Evolutionary conservation across 2,329 filamentous ascomycete genomes (phyloP).

Genomic region (Paraphoma sp.): DNA sequence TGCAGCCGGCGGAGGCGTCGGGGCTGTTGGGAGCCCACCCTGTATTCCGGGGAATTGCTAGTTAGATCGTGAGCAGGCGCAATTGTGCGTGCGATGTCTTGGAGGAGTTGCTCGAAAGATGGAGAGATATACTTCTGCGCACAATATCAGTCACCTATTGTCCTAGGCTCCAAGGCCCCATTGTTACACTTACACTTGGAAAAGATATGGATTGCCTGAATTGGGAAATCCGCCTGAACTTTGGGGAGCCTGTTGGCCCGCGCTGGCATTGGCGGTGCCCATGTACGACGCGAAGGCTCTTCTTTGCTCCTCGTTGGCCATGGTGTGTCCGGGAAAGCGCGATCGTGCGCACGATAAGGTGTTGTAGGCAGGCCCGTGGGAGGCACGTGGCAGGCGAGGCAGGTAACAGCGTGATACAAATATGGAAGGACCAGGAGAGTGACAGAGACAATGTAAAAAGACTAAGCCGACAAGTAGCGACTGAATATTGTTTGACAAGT

Average conservation of each 20-base stretch:
- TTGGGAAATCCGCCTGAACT: slow-evolving; percentile 23
- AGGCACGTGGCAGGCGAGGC: slow-evolving; percentile 4
- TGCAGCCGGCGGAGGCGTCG: slow-evolving; percentile 34
- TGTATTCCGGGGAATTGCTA: slow-evolving; percentile 30
- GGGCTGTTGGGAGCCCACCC: slow-evolving; percentile 27
- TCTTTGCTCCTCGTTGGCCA: slow-evolving; percentile 40
- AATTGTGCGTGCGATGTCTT: neutral
- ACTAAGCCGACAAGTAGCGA: neutral
- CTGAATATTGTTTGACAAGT: slow-evolving; percentile 2
- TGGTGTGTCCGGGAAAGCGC: slow-evolving; percentile 24
- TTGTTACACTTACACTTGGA: slow-evolving; percentile 32
- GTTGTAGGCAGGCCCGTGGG: slow-evolving; percentile 15
- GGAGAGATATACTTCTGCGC: slow-evolving; percentile 15
- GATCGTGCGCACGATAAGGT: slow-evolving; percentile 7
- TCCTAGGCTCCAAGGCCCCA: neutral
- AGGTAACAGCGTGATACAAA: slow-evolving; percentile 4
- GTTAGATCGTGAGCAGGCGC: slow-evolving; percentile 10
- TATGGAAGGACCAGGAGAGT: slow-evolving; percentile 2
- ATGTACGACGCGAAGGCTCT: slow-evolving; percentile 41
- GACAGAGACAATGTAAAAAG: slow-evolving; percentile 1
- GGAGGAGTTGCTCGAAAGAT: neutral
- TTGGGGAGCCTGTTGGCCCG: slow-evolving; percentile 23
- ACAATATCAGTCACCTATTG: slow-evolving; percentile 10
- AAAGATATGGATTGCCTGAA: slow-evolving; percentile 28
- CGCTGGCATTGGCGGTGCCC: slow-evolving; percentile 21